Evolutionary conservation across 192 early-diverging fungal genomes (phyloP).

Genomic region (Obelidium mucronatum): DNA sequence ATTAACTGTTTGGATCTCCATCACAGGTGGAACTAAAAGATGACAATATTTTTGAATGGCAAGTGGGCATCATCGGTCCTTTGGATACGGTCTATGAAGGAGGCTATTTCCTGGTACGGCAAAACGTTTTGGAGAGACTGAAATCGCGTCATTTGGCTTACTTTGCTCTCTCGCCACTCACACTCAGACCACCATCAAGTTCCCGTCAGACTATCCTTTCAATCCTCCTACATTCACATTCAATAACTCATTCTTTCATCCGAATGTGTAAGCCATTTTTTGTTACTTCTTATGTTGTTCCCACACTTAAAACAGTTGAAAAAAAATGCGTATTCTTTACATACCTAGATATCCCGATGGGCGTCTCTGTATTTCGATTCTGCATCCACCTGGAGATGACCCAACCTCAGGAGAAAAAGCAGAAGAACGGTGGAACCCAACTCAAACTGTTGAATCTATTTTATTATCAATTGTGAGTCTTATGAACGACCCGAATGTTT

Average conservation of each 20-base stretch:
- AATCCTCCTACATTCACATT: conserved; percentile 65
- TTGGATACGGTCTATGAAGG: conserved; percentile 60
- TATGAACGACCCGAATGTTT: conserved; percentile 62
- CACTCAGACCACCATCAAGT: conserved; percentile 60
- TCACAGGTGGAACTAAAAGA: conserved; percentile 54
- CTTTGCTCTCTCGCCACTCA: conserved; percentile 1
- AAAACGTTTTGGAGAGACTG: not conserved
- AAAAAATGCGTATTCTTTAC: conserved; percentile 20
- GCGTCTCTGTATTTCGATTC: conserved; percentile 65
- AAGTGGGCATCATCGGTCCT: conserved; percentile 67
- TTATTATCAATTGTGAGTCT: conserved; percentile 60
- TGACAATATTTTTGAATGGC: conserved; percentile 65
- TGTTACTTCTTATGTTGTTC: not conserved
- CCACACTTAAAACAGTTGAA: not conserved
- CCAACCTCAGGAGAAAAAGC: conserved; percentile 74
- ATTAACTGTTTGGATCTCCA: not conserved
- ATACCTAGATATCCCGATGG: conserved; percentile 56
- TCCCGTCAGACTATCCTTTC: conserved; percentile 66
- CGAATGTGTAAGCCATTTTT: conserved; percentile 52
- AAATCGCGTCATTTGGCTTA: not conserved
- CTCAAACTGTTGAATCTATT: conserved; percentile 66
- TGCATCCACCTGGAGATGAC: conserved; percentile 66
- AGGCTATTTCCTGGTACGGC: conserved; percentile 60
- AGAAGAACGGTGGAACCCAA: conserved; percentile 84
- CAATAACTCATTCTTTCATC: conserved; percentile 59